Evolutionary conservation across 805 yeast genomes (phyloP), one percentile per base, ranked within the genome.

Genomic region (Candida boidinii): DNA sequence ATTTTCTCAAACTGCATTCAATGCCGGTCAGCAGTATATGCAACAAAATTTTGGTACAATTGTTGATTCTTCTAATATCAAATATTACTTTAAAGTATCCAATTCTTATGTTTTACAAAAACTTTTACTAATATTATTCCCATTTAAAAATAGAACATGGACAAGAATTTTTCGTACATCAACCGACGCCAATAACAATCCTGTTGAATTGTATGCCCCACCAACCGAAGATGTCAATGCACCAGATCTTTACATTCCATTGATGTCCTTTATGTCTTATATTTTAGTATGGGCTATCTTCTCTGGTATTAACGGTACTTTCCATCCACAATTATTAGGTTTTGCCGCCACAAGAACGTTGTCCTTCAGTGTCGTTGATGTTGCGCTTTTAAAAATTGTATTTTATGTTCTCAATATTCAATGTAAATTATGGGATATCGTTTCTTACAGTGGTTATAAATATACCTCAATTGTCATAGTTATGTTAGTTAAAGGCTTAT

Each of bases 181-280:
- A 5, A 63, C 62, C 13, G 58, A 59, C 26, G 57, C 53, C 16
- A 58, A 60, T 15, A 40, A 38, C 17, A 26, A 51, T 7, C 46
- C 58, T 15, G 60, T 57, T 22, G 70, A 63, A 26, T 39, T 44
- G 15, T 85, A 68, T 54, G 79, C 85, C 2, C 76, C 84, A 9
- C 96, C 99, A 12, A 59, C 71, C 29, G 84, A 82, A 39, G 98
- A 92, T 53, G 68, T 80, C 37, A 92, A 94, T 50, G 94, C 97
- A 0, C 98, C 98, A 3, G 99, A 92, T 54, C 70, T 92, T 64
- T 92, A 92, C 57, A 84, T 92, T 34, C 99, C 99, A 5, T 59
- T 84, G 39, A 92, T 94, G 96, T 84, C 96, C 2, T 73, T 82
- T 47, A 73, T 86, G 31, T 86, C 97, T 1, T 88, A 88, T 50